phyloP scores from a whole-genome alignment of 1,139 yeast species.

The Debaryomyces psychrophilus region DNA sequence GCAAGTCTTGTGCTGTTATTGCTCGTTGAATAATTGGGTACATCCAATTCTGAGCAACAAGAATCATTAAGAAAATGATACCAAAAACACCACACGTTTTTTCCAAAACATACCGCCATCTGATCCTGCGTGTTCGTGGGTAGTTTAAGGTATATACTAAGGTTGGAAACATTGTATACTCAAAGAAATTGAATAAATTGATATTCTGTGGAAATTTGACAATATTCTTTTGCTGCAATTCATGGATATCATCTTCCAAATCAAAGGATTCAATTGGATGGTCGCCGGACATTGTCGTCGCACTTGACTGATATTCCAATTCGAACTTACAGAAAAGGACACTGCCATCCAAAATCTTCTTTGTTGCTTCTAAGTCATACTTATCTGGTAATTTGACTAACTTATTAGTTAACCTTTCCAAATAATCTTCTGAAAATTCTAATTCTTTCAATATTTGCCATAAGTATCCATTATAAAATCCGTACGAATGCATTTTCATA shows the following conservation, averaged over 20 bases:
- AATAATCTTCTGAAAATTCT: constrained; percentile 43
- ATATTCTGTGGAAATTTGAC: constrained; percentile 71
- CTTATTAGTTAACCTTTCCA: constrained; percentile 25
- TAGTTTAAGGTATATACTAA: constrained; percentile 78
- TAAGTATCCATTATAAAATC: constrained; percentile 84
- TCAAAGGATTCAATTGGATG: constrained; percentile 16
- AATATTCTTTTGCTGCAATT: constrained; percentile 25
- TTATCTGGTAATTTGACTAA: constrained; percentile 21
- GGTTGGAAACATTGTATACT: constrained; percentile 89
- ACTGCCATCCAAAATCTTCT: constrained; percentile 44
- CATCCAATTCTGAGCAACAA: constrained; percentile 75
- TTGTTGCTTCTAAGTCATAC: constrained; percentile 28
- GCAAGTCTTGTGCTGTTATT: constrained; percentile 51
- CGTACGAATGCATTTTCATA: constrained; percentile 93
- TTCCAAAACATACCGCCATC: constrained; percentile 71
- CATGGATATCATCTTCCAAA: constrained; percentile 22
- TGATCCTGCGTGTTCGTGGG: constrained; percentile 71
- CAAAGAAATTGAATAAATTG: constrained; percentile 65
- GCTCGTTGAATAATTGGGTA: constrained; percentile 76
- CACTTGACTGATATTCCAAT: constrained; percentile 50
- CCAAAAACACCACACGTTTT: constrained; percentile 85
- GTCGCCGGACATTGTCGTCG: constrained; percentile 22
- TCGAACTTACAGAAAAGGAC: constrained; percentile 68
- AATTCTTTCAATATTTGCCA: constrained; percentile 70
- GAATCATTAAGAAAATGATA: constrained; percentile 77